Percentiles rank a stretch among this genome's conserved stretches.
These are phyloP conservation scores for Termitomyces sp. DNA, from an alignment of 768 basidiomycete species.

Conservation along the genomic window DNA sequence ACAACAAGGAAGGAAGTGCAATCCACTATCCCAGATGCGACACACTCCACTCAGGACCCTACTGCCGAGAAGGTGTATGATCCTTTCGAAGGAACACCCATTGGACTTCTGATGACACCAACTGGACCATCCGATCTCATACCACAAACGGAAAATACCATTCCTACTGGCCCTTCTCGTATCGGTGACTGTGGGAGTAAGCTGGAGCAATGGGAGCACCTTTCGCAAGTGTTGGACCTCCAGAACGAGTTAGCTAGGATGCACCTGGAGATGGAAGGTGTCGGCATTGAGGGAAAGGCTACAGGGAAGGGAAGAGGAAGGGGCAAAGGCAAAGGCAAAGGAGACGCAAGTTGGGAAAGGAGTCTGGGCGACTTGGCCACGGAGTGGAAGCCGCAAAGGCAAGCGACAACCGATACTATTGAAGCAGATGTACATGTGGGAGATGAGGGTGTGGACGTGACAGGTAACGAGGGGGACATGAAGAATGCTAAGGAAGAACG, in stretches of 20 bases:
- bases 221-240: conserved; percentile 64
- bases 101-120: conserved; percentile 30
- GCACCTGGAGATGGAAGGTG: conserved; percentile 73
- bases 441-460: conserved; percentile 46
- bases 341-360: conserved; percentile 6
- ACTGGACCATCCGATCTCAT: conserved; percentile 5
- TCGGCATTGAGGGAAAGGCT: conserved; percentile 37
- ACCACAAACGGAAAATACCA: conserved; percentile 6
- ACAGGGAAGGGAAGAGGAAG: conserved; percentile 28
- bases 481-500: conserved; percentile 58
- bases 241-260: conserved; percentile 68
- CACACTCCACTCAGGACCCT: conserved; percentile 5
- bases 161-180: background rate
- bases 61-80: conserved; percentile 26
- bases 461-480: conserved; percentile 49
- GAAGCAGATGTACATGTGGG: conserved; percentile 30
- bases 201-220: conserved; percentile 61
- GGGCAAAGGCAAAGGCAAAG: conserved; percentile 19
- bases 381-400: conserved; percentile 7
- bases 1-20: background rate
- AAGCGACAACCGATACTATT: conserved; percentile 15
- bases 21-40: background rate
- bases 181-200: conserved; percentile 24
- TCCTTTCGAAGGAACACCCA: conserved; percentile 41
- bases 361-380: conserved; percentile 2